A percentile compares a stretch with the other conserved stretches of the same genome.
Conservation (phyloP, 2,329 filamentous ascomycete genomes). For the Seiridium unicorne region DNA sequence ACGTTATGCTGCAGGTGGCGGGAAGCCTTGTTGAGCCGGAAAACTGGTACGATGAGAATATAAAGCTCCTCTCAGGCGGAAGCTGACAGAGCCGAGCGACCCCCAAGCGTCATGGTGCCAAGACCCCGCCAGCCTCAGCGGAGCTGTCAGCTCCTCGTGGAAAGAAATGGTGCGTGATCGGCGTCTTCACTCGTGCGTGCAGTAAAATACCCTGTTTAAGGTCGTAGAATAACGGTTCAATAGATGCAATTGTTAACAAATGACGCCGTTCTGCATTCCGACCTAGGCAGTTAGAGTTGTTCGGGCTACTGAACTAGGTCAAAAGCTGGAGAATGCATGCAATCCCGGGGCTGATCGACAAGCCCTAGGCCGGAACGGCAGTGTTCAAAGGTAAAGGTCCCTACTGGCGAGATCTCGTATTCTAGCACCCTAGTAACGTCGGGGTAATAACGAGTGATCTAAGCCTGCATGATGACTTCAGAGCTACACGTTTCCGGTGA, state of each 20-base stretch:
- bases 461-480: constrained; percentile 5
- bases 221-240: no score
- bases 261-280: neutral
- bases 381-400: neutral
- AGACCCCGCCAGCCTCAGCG: no score
- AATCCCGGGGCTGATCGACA: neutral
- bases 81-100: no score
- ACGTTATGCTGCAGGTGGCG: no score
- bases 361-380: neutral
- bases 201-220: no score
- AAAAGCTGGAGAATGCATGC: neutral
- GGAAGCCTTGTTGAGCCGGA: no score
- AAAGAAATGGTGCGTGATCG: no score
- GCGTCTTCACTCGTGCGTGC: no score
- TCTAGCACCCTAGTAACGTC: neutral
- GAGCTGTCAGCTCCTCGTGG: no score
- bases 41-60: no score
- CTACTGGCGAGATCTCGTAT: neutral
- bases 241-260: neutral
- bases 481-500: neutral
- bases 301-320: neutral
- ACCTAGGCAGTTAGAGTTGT: neutral
- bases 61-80: no score
- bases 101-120: no score
- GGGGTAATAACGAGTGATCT: neutral